These are phyloP conservation scores for Lumnitzera racemosa DNA, from an alignment of 345 rosid genomes.

Conservation along the genomic window DNA sequence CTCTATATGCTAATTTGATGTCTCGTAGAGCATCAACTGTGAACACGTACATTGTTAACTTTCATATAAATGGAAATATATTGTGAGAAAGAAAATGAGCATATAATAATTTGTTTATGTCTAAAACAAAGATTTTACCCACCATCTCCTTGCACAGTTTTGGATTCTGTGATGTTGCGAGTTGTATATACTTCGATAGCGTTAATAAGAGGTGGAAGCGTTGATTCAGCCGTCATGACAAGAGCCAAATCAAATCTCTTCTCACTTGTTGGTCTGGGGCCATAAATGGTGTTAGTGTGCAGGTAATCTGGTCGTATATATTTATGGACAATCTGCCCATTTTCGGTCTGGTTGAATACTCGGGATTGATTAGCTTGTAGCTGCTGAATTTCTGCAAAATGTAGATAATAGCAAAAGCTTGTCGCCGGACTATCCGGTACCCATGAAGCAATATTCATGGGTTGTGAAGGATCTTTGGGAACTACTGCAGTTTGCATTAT, in stretches of 20 bases:
- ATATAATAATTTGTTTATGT: background rate
- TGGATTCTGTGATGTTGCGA: conserved; percentile 14
- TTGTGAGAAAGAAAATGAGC: background rate
- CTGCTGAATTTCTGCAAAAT: conserved; percentile 23
- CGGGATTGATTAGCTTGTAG: conserved; percentile 7
- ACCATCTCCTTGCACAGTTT: conserved; percentile 32
- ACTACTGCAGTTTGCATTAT: conserved; percentile 23
- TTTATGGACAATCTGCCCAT: conserved; percentile 7
- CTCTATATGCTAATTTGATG: conserved; percentile 15
- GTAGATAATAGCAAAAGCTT: conserved; percentile 18
- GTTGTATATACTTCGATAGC: conserved; percentile 26
- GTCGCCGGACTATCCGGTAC: conserved; percentile 10
- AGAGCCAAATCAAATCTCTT: conserved; percentile 13
- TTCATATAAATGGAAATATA: background rate
- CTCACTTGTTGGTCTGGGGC: conserved; percentile 11
- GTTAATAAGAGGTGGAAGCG: conserved; percentile 24
- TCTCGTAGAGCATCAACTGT: conserved; percentile 26
- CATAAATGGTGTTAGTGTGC: conserved; percentile 6
- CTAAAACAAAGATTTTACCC: background rate
- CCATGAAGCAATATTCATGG: conserved; percentile 8
- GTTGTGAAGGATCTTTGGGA: conserved; percentile 6
- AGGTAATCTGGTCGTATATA: conserved; percentile 11
- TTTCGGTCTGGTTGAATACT: conserved; percentile 14
- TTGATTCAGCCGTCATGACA: conserved; percentile 13
- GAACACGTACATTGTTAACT: background rate